Percentiles rank a stretch among this genome's conserved stretches.
Evolutionary conservation across 2,329 filamentous ascomycete genomes (phyloP).

Genomic region (Aureobasidium sp.): DNA sequence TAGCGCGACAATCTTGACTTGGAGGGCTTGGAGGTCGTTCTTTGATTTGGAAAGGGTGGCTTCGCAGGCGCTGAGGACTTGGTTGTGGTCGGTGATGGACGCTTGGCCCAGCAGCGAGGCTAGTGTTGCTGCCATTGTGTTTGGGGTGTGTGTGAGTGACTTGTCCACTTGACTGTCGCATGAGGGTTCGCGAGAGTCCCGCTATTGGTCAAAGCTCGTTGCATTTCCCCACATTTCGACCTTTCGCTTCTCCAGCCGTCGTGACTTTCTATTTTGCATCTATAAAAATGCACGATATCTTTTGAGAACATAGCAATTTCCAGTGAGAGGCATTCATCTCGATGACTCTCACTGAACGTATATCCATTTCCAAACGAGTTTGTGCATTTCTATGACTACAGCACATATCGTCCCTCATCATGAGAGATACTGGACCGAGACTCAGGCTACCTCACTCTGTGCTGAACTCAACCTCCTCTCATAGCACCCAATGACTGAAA

Average conservation of each 20-base stretch:
- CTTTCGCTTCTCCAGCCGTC: background rate
- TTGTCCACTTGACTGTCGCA: background rate
- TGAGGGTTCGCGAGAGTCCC: background rate
- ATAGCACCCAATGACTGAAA: background rate
- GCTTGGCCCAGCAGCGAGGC: slow-evolving; percentile 50
- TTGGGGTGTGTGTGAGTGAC: background rate
- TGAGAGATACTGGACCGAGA: background rate
- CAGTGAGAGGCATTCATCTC: background rate
- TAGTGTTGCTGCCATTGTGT: slow-evolving; percentile 29
- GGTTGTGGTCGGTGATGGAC: slow-evolving; percentile 63
- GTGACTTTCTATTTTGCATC: background rate
- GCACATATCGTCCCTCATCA: accelerated
- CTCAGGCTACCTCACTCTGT: background rate
- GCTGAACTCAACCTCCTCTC: background rate
- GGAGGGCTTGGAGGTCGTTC: slow-evolving; percentile 53
- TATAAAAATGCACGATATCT: background rate
- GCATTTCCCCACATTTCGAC: background rate
- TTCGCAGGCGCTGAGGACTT: slow-evolving; percentile 61
- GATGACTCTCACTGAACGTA: background rate
- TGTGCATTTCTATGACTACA: background rate
- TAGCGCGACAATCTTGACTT: slow-evolving; percentile 65
- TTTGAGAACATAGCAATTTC: background rate
- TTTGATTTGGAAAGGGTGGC: slow-evolving; percentile 52
- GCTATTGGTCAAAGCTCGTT: background rate
- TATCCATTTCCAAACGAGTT: background rate